Evolutionary conservation across 2,329 filamentous ascomycete species (phyloP).

Genomic region (Teratosphaeria viscida): DNA sequence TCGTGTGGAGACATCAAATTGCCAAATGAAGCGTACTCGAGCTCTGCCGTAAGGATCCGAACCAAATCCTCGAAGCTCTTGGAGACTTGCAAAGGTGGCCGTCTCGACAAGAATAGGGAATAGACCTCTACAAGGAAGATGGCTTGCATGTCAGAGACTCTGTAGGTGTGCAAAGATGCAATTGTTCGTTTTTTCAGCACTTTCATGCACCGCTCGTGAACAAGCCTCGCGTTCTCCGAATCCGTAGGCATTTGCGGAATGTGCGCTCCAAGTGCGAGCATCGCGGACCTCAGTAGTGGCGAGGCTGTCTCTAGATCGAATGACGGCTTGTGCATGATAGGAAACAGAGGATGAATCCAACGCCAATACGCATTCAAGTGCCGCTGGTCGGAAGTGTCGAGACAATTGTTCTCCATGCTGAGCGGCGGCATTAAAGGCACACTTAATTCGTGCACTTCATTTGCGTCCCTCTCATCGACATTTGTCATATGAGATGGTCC

Average conservation of each 20-base stretch:
- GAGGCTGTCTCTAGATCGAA: conserved; percentile 26
- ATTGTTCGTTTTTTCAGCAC: conserved; percentile 23
- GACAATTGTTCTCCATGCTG: conserved; percentile 22
- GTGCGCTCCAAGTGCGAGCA: conserved; percentile 35
- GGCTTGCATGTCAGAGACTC: conserved; percentile 33
- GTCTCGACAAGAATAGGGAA: conserved; percentile 32
- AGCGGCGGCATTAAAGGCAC: conserved; percentile 1
- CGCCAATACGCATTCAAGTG: conserved; percentile 37
- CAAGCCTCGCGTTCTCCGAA: conserved; percentile 26
- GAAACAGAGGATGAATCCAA: conserved; percentile 35
- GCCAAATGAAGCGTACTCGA: background rate
- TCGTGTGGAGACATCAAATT: background rate
- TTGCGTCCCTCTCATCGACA: conserved; percentile 10
- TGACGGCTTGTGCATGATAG: conserved; percentile 33
- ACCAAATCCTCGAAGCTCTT: conserved; percentile 29
- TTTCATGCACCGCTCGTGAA: conserved; percentile 34
- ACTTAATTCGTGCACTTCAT: conserved; percentile 9
- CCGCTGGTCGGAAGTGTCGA: conserved; percentile 21
- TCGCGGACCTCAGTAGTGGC: conserved; percentile 36
- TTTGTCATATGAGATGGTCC: conserved; percentile 1
- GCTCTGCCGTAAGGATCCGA: conserved; percentile 10
- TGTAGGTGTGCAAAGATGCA: conserved; percentile 13
- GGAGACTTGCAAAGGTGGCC: conserved; percentile 28
- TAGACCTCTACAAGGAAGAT: conserved; percentile 34
- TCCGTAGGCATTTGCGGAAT: conserved; percentile 23